Base-by-base conservation (phyloP, 306 rosid species). In the Rosa lucieae region DNA sequence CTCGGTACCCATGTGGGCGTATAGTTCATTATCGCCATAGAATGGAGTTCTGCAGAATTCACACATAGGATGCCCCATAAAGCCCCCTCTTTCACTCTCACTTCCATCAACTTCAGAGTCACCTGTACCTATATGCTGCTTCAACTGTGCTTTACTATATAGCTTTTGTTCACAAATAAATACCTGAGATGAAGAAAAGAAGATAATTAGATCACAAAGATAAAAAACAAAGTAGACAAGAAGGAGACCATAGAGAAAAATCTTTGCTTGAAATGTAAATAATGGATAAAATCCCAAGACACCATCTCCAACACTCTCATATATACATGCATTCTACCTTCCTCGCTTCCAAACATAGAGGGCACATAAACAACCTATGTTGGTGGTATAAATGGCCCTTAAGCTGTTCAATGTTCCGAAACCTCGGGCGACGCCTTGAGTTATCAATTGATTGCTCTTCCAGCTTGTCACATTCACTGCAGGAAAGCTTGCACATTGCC, bases 71-170 rank as follows among this genome's bases (percentile, higher is more conserved):
- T 95, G 99, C 84, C 99, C 99, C 67, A 84, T 87, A 84, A 95
- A 95, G 46, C 99, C 98, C 65, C 99, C 99, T 87, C 99, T 93
- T 62, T 93, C 99, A 74, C 96, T 91, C 94, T 95, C 96, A 82
- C 88, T 95, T 82, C 99, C 99, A 81, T 95, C 99, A 83, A 93
- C 98, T 89, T 86, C 93, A 23, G 99, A 93, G 80, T 90, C 93
- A 72, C 99, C 99, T 6, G 96, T 88, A 85, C 65, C 84, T 74
- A 83, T 88, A 82, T 95, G 99, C 78, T 87, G 97, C 59, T 85
- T 95, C 88, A 95, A 79, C 77, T 95, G 98, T 53, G 92, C 82
- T 82, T 89, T 95, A 69, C 85, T 84, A 82, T 95, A 95, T 37
- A 95, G 90, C 77, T 93, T 95, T 87, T 95, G 99, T 79, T 95